phyloP scores from a whole-genome alignment of 1,284 basidiomycete genomes.

The Tylopilus sp. region DNA sequence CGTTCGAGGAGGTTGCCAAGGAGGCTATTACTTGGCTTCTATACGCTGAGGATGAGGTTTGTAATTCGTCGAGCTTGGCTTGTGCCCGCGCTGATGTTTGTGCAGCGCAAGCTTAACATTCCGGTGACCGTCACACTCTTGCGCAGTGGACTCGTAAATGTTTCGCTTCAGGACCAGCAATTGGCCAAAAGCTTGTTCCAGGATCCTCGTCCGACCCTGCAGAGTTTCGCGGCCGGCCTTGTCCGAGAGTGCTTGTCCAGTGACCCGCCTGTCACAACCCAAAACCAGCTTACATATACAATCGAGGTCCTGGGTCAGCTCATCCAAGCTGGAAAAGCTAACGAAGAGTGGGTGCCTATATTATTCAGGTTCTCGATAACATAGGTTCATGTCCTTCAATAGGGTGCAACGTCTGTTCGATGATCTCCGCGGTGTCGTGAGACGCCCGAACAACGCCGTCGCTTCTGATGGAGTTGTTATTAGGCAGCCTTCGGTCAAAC shows the following conservation, averaged over 20 bases:
- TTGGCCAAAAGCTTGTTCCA: slow-evolving; percentile 83
- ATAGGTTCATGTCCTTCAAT: slow-evolving; percentile 9
- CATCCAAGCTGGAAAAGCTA: slow-evolving; percentile 69
- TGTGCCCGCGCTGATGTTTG: slow-evolving; percentile 14
- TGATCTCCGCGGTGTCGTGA: slow-evolving; percentile 63
- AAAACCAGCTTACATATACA: slow-evolving; percentile 76
- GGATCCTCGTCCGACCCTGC: slow-evolving; percentile 71
- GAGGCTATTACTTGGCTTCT: slow-evolving; percentile 97
- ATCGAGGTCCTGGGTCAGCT: slow-evolving; percentile 78
- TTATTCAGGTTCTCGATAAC: not conserved
- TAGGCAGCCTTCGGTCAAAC: slow-evolving; percentile 52
- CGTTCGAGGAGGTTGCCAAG: slow-evolving; percentile 89
- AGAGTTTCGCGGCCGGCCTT: slow-evolving; percentile 81
- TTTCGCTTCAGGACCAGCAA: slow-evolving; percentile 83
- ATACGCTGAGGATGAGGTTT: slow-evolving; percentile 92
- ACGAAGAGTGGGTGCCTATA: slow-evolving; percentile 62
- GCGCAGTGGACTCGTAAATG: slow-evolving; percentile 76
- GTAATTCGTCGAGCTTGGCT: slow-evolving; percentile 22
- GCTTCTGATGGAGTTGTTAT: slow-evolving; percentile 36
- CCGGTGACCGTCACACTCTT: slow-evolving; percentile 89
- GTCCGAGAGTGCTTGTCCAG: slow-evolving; percentile 82
- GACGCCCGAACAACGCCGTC: slow-evolving; percentile 35
- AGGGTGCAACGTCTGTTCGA: slow-evolving; percentile 61
- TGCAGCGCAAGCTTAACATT: slow-evolving; percentile 90
- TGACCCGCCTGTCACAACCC: slow-evolving; percentile 74